Evolutionary conservation across 2,329 filamentous ascomycete species (phyloP).

Genomic region (Fusarium sp.): DNA sequence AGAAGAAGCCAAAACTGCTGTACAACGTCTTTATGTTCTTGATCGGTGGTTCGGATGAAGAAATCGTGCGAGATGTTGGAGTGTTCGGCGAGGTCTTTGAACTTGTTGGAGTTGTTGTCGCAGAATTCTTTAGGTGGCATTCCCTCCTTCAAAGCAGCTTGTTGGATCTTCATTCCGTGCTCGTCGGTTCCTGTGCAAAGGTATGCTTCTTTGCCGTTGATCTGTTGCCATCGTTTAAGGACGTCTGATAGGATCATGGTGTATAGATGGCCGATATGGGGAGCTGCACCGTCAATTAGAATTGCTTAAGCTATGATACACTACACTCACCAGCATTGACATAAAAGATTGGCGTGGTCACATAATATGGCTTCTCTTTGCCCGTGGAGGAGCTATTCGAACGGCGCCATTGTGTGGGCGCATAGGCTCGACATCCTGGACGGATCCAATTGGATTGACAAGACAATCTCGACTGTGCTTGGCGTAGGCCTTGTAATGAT

Average conservation of each 20-base stretch:
- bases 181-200: constrained; percentile 95
- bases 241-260: constrained; percentile 92
- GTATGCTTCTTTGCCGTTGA: constrained; percentile 77
- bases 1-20: constrained; percentile 90
- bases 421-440: constrained; percentile 43
- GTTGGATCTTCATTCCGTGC: constrained; percentile 97
- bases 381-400: constrained; percentile 43
- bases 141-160: constrained; percentile 78
- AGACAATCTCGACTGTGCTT: constrained; percentile 29
- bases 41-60: constrained; percentile 93
- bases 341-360: constrained; percentile 98
- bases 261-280: constrained; percentile 95
- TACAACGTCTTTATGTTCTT: constrained; percentile 84
- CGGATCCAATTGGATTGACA: constrained; percentile 43
- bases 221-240: constrained; percentile 87
- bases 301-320: no score
- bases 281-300: constrained; percentile 65
- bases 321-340: constrained; percentile 84
- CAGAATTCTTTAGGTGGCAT: constrained; percentile 86
- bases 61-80: constrained; percentile 81
- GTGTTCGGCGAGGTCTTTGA: constrained; percentile 77
- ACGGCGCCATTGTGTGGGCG: constrained; percentile 48
- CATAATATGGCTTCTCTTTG: constrained; percentile 90
- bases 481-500: constrained; percentile 40
- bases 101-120: constrained; percentile 83